Conservation (phyloP, 148 eudicot species). For the Nepenthes mirabilis region DNA sequence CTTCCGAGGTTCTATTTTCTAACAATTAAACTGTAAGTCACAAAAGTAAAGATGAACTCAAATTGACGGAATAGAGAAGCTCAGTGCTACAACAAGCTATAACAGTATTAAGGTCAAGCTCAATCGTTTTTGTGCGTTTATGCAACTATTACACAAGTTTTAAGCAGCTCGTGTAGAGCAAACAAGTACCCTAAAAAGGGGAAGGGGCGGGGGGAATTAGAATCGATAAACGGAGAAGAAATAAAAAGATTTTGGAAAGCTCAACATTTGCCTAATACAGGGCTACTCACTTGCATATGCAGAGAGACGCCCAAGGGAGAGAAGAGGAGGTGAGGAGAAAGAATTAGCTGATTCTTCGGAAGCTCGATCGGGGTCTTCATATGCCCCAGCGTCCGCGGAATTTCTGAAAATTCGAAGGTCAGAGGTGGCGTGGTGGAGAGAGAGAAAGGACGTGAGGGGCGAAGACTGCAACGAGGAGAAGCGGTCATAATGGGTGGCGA, state of each 20-base stretch:
- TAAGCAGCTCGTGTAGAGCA: too few species aligned
- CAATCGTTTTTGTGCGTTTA: too few species aligned
- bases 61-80: too few species aligned
- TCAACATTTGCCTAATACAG: not conserved
- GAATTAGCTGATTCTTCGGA: not conserved
- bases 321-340: slow-evolving; percentile 4
- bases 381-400: not conserved
- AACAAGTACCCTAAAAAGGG: too few species aligned
- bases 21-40: too few species aligned
- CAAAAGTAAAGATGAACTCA: too few species aligned
- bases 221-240: not conserved
- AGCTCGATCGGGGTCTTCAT: slow-evolving; percentile 4
- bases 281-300: not conserved
- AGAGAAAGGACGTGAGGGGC: slow-evolving; percentile 8
- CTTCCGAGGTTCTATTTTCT: too few species aligned
- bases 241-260: not conserved
- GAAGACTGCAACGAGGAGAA: slow-evolving; percentile 14
- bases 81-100: too few species aligned
- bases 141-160: too few species aligned
- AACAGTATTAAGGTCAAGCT: too few species aligned
- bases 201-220: too few species aligned
- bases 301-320: not conserved
- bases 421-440: slow-evolving; percentile 18
- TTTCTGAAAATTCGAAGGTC: slow-evolving; percentile 29
- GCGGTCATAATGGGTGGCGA: slow-evolving; percentile 44